phyloP scores from a whole-genome alignment of 2,329 filamentous ascomycete genomes.

The Penicillium brevicompactum region DNA sequence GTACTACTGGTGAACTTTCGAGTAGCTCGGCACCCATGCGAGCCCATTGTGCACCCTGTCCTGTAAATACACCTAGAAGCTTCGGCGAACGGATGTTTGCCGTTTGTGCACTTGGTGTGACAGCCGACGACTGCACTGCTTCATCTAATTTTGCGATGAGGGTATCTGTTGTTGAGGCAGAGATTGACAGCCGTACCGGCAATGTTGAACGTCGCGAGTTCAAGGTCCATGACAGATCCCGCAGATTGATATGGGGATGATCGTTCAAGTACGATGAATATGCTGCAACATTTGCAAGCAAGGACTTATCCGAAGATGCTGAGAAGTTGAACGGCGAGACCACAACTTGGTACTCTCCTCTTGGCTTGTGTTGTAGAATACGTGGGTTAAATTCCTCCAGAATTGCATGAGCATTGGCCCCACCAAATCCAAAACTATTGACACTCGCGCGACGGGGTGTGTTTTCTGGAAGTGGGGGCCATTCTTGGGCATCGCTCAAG shows the following conservation, averaged over 20 bases:
- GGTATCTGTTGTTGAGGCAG: constrained; percentile 11
- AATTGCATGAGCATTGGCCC: constrained; percentile 42
- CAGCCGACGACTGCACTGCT: constrained; percentile 1
- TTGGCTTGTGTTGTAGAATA: neutral
- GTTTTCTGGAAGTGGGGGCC: constrained; percentile 24
- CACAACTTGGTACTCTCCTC: neutral
- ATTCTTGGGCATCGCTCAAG: constrained; percentile 20
- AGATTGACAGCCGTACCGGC: constrained; percentile 16
- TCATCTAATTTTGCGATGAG: constrained; percentile 13
- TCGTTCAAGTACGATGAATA: constrained; percentile 15
- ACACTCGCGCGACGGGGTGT: constrained; percentile 42
- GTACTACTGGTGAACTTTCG: constrained; percentile 4
- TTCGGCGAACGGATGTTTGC: constrained; percentile 10
- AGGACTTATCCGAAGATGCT: constrained; percentile 21
- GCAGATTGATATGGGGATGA: constrained; percentile 3
- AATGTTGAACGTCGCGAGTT: constrained; percentile 24
- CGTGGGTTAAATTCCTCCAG: constrained; percentile 34
- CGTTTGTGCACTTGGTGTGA: constrained; percentile 7
- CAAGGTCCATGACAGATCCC: constrained; percentile 23
- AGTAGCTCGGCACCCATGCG: constrained; percentile 29
- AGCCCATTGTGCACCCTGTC: constrained; percentile 37
- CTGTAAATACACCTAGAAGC: constrained; percentile 31
- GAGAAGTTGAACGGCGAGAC: constrained; percentile 26
- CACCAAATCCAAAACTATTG: constrained; percentile 49
- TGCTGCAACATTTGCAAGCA: constrained; percentile 10